Base-by-base conservation (phyloP, 1,284 basidiomycete species). In the Ganoderma sinense region DNA sequence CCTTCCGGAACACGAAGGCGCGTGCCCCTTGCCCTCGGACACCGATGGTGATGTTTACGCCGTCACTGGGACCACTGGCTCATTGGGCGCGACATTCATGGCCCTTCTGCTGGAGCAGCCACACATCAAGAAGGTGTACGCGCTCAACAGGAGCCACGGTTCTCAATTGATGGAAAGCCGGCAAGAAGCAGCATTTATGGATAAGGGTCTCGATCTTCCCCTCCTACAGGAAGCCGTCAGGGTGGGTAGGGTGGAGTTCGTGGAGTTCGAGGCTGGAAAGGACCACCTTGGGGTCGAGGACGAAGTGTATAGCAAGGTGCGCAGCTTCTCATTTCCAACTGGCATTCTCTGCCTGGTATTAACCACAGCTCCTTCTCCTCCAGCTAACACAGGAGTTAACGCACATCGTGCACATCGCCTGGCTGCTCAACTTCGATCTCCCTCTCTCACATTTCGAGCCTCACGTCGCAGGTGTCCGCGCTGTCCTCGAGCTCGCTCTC, bases 341-440 rank as follows among this genome's bases (percentile, higher is more conserved):
- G n/a, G n/a, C n/a, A 14, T 40, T 20, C 58, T 36, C n/a, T 2
- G 2, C 11, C 26, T 18, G 8, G 7, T n/a, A 36, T 40, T 39
- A 23, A n/a, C 36, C 31, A 40, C 58, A 23, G 1, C 18, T 36
- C n/a, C n/a, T n/a, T n/a, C n/a, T n/a, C 8, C 31, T 31, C 11
- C 13, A 75, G 74, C 55, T 76, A 13, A 36, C 69, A 23, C 56
- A 55, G 4, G 56, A 71, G n/a, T 66, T 75, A 6, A 78, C 77
- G 39, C 73, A 76, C 55, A 74, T 78, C 51, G 71, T 78, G 40
- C 77, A 78, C n/a, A 66, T 60, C 74, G 81, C 80, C 7, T 82
- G 80, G 78, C 66, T 70, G 2, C 75, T 82, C 31, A 77, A 82
- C 69, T 81, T 82, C 75, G 78, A 80, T 63, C 69, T 77, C 62